Percentiles rank a stretch among this genome's conserved stretches.
These are phyloP conservation scores for Pilobolus umbonatus DNA, from an alignment of 192 early-diverging fungal genomes.

Conservation along the genomic window DNA sequence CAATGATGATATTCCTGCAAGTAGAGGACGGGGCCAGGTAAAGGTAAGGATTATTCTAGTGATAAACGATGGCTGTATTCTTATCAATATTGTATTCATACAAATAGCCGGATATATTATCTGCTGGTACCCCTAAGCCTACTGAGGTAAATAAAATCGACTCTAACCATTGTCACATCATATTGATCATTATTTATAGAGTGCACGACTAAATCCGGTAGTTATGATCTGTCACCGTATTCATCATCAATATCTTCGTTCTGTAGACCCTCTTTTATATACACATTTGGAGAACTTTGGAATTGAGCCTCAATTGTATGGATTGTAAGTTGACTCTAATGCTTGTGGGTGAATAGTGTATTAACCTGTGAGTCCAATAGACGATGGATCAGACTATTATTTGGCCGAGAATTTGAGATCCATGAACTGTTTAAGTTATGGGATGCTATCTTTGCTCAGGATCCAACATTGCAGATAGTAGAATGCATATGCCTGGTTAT, in stretches of 20 bases:
- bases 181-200: constrained; percentile 19
- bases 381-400: constrained; percentile 89
- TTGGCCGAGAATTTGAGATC: constrained; percentile 83
- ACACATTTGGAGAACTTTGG: constrained; percentile 63
- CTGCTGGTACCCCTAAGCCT: constrained; percentile 11
- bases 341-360: too few relatives aligned
- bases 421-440: constrained; percentile 70
- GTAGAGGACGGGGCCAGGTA: not conserved
- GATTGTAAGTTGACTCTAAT: constrained; percentile 53
- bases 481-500: constrained; percentile 82
- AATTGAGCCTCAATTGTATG: constrained; percentile 95
- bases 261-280: constrained; percentile 68
- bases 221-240: constrained; percentile 68
- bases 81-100: not conserved
- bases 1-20: constrained; percentile 43
- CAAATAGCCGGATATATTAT: not conserved
- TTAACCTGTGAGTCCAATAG: constrained; percentile 35
- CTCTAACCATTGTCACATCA: not conserved
- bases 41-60: constrained; percentile 1
- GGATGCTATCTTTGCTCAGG: constrained; percentile 89
- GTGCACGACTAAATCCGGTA: constrained; percentile 59
- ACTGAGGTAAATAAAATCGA: constrained; percentile 4
- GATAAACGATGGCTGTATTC: not conserved
- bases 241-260: constrained; percentile 64
- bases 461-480: constrained; percentile 66